These are phyloP conservation scores for Parsonsia alboflavescens DNA, from an alignment of 257 asterid genomes.

Conservation along the genomic window DNA sequence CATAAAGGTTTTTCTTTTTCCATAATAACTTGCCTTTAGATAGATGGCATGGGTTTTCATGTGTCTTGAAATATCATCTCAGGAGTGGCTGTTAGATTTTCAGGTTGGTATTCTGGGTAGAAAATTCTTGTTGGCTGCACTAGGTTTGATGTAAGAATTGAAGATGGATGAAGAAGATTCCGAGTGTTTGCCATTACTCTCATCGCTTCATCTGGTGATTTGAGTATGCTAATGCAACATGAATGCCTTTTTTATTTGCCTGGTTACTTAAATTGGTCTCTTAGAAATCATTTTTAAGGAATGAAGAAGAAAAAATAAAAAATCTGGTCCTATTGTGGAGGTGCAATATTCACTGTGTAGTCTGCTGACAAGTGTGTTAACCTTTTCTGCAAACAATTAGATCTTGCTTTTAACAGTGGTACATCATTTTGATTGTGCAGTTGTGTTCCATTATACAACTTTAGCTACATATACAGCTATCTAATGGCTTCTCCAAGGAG, in stretches of 20 bases:
- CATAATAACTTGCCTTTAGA: neutral
- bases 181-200: neutral
- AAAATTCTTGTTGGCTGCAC: conserved; percentile 1
- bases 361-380: neutral
- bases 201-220: neutral
- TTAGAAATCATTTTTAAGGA: neutral
- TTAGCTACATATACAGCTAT: conserved; percentile 74
- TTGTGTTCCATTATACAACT: conserved; percentile 91
- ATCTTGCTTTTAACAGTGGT: conserved; percentile 5
- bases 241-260: neutral
- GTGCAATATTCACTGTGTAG: neutral
- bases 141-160: neutral
- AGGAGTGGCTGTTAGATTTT: neutral
- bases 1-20: neutral
- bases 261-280: neutral
- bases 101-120: neutral
- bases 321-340: neutral
- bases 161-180: neutral
- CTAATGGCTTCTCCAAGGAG: conserved; percentile 83
- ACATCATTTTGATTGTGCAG: conserved; percentile 39
- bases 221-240: neutral
- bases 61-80: neutral
- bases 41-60: neutral
- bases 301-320: too few species aligned
- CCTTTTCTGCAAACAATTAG: neutral